phyloP scores from a whole-genome alignment of 2,329 filamentous ascomycete genomes.

The Hymenoscyphus repandus region DNA sequence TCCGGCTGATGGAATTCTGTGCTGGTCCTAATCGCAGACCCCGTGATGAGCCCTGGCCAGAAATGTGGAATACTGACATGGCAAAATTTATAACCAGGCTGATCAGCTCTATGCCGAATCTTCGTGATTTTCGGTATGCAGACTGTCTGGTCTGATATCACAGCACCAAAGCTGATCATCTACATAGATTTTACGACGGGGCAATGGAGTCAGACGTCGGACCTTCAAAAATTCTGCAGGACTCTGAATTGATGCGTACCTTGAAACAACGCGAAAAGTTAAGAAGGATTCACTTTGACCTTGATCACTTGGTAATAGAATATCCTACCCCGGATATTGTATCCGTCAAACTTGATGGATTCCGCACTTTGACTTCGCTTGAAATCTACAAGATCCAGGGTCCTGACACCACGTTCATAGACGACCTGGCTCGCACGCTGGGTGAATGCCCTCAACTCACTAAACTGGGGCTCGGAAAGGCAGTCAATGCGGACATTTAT shows the following conservation, averaged over 20 bases:
- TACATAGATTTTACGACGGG: neutral
- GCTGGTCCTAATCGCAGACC: neutral
- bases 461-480: slow-evolving; percentile 5
- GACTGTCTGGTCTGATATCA: neutral
- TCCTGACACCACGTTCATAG: neutral
- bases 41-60: neutral
- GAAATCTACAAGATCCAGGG: slow-evolving; percentile 10
- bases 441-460: slow-evolving; percentile 3
- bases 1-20: slow-evolving; percentile 2
- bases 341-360: slow-evolving; percentile 1
- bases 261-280: slow-evolving; percentile 5
- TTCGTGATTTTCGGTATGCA: slow-evolving; percentile 9
- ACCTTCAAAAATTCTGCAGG: slow-evolving; percentile 6
- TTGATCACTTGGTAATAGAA: neutral
- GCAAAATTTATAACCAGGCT: slow-evolving; percentile 5
- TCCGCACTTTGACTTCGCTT: slow-evolving; percentile 8
- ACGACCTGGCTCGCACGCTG: slow-evolving; percentile 2
- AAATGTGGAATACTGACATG: slow-evolving; percentile 4
- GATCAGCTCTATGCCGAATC: slow-evolving; percentile 9
- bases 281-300: neutral
- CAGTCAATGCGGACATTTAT: neutral
- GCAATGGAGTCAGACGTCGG: slow-evolving; percentile 1
- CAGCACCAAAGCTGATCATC: neutral
- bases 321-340: neutral
- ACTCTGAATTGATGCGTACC: neutral